Percentiles rank a stretch among this genome's conserved stretches.
These are phyloP conservation scores for Nicotiana tabacum DNA, from an alignment of 257 asterid species.

Conservation along the genomic window DNA sequence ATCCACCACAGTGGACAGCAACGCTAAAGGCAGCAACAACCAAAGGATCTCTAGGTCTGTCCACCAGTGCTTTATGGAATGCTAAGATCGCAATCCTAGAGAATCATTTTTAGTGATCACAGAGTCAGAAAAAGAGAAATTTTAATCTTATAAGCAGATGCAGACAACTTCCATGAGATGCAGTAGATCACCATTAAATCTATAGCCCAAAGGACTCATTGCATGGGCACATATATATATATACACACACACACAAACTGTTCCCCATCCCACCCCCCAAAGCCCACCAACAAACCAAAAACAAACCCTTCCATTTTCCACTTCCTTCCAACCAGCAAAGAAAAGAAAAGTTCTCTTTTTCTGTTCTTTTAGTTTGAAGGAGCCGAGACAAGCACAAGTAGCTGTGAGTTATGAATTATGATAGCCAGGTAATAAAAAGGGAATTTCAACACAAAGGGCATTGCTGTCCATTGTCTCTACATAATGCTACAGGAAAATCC, in stretches of 20 bases:
- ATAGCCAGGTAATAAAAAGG: background rate
- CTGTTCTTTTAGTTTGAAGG: background rate
- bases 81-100: slow-evolving; percentile 29
- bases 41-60: slow-evolving; percentile 26
- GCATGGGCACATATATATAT: background rate
- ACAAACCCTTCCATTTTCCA: background rate
- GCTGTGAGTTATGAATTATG: background rate
- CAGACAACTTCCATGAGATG: background rate
- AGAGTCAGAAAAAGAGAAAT: background rate
- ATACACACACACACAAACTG: no score
- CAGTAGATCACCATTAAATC: background rate
- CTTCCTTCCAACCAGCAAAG: background rate
- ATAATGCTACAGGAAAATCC: background rate
- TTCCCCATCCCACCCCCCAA: background rate
- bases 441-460: background rate
- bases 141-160: background rate
- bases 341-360: background rate
- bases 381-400: background rate
- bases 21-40: slow-evolving; percentile 33
- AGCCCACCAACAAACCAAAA: background rate
- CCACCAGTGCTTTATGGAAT: slow-evolving; percentile 29
- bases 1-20: slow-evolving; percentile 22
- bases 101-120: background rate
- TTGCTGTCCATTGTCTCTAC: background rate
- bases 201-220: background rate